A percentile compares a stretch with the other conserved stretches of the same genome.
Conservation (phyloP, 2,329 filamentous ascomycete species). For the Eurotiales sp. region DNA sequence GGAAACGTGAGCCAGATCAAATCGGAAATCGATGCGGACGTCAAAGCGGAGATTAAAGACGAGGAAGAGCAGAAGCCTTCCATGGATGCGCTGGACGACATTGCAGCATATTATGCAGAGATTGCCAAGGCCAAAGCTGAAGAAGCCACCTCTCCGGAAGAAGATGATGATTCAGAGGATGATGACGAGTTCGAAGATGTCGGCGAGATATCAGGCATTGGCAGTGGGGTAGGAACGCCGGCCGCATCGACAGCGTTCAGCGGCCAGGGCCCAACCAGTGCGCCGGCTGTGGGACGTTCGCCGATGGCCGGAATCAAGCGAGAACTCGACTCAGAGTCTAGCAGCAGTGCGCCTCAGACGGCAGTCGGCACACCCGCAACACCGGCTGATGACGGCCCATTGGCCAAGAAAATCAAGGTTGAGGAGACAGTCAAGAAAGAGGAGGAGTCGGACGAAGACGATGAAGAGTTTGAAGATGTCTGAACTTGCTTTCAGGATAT, state of each 20-base stretch:
- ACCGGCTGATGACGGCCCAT: conserved; percentile 36
- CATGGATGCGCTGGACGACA: conserved; percentile 43
- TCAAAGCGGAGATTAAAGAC: conserved; percentile 40
- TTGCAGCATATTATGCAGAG: conserved; percentile 45
- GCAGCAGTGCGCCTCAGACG: conserved; percentile 37
- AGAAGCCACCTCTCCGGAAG: conserved; percentile 39
- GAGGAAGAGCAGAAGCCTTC: conserved; percentile 43
- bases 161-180: conserved; percentile 38
- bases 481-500: conserved; percentile 12
- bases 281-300: conserved; percentile 1
- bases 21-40: conserved; percentile 27
- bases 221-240: conserved; percentile 23
- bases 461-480: conserved; percentile 45
- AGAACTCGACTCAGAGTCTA: conserved; percentile 37
- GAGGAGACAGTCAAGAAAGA: conserved; percentile 33
- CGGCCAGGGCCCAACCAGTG: conserved; percentile 16
- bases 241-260: conserved; percentile 25
- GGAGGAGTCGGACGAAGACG: conserved; percentile 40
- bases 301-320: conserved; percentile 31
- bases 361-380: conserved; percentile 34
- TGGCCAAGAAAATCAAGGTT: conserved; percentile 43
- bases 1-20: conserved; percentile 26
- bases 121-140: conserved; percentile 43
- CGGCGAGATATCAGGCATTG: conserved; percentile 32
- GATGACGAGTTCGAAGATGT: conserved; percentile 45